Base-by-base conservation (phyloP, 176 grass and related monocot genomes). In the Phoenix dactylifera region DNA sequence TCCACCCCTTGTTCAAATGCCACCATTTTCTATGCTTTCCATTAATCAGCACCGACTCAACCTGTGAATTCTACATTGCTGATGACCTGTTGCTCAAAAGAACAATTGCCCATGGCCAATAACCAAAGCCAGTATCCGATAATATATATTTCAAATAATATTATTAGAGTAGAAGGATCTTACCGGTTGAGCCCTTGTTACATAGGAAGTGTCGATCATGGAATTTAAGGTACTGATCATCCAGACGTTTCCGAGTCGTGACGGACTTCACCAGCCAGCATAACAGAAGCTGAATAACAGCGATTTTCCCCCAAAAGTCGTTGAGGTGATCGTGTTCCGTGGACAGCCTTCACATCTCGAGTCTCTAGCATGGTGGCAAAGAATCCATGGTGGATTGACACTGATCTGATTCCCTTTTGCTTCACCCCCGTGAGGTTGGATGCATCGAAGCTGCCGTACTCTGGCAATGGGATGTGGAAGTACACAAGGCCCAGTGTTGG, bases 171-270 rank as follows among this genome's bases (percentile, higher is more conserved):
- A 10, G 17, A 26, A 59, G 4, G 29, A 28, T 16, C 80, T 77
- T 86, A 90, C 91, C 86, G 55, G 73, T 80, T 49, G 68, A 74
- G 51, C 75, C 86, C 59, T 54, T 85, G 54, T 79, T 96, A 86
- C 92, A 96, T 22, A 96, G 83, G 55, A 96, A 6, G 83, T 82
- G 26, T 96, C 92, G 58, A 85, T 90, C 23, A 68, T 90, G 55
- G 80, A 87, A 20, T 20, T 20, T 20, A 29, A 96, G 86, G 53
- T 74, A 63, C 24, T 74, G 22, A 77, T 96, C 91, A 57, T 96
- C 91, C 59, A 90, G 83, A 50, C 86, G 85, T 70, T 90, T 96
- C 91, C 91, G 90, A 56, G 91, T 87, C 83, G 85, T 96, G 58
- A 96, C 90, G n/a, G 87, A 96, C 65, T 96, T 90, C 16, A 90